Evolutionary conservation across 2,329 filamentous ascomycete species (phyloP).

Genomic region (Hypoxylon sp.): DNA sequence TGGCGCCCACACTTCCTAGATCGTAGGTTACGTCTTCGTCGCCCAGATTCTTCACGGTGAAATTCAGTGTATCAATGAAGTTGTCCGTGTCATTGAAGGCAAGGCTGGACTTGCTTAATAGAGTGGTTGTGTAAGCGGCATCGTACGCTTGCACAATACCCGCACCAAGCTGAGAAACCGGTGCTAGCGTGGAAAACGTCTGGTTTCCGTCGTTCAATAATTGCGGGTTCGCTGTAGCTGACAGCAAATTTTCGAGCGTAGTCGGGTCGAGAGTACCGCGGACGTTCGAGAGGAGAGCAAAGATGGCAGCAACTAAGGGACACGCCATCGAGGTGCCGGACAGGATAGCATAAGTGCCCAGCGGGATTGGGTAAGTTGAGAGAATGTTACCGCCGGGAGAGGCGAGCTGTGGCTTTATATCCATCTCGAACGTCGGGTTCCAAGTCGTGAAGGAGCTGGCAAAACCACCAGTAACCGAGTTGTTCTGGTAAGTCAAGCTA

Average conservation of each 20-base stretch:
- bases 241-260: conserved; percentile 64
- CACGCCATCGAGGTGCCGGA: conserved; percentile 74
- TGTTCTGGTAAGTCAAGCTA: conserved; percentile 56
- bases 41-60: conserved; percentile 70
- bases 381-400: conserved; percentile 71
- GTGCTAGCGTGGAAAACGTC: conserved; percentile 61
- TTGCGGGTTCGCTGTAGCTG: conserved; percentile 64
- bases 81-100: conserved; percentile 76
- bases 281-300: conserved; percentile 67
- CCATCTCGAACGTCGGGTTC: conserved; percentile 73
- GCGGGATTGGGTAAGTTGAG: conserved; percentile 67
- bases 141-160: conserved; percentile 73
- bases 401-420: conserved; percentile 69
- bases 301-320: conserved; percentile 68
- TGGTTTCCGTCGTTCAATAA: conserved; percentile 62
- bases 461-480: conserved; percentile 65
- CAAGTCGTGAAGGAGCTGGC: conserved; percentile 69
- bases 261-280: conserved; percentile 67
- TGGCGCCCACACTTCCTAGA: conserved; percentile 65
- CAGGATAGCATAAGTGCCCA: conserved; percentile 65
- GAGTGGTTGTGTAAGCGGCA: conserved; percentile 67
- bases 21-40: conserved; percentile 64
- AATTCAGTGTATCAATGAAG: conserved; percentile 64
- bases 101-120: conserved; percentile 69
- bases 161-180: conserved; percentile 72